Evolutionary conservation across 2,329 filamentous ascomycete species (phyloP), one percentile per base, ranked within the genome.

Genomic region (Cryphonectria nitschkei): DNA sequence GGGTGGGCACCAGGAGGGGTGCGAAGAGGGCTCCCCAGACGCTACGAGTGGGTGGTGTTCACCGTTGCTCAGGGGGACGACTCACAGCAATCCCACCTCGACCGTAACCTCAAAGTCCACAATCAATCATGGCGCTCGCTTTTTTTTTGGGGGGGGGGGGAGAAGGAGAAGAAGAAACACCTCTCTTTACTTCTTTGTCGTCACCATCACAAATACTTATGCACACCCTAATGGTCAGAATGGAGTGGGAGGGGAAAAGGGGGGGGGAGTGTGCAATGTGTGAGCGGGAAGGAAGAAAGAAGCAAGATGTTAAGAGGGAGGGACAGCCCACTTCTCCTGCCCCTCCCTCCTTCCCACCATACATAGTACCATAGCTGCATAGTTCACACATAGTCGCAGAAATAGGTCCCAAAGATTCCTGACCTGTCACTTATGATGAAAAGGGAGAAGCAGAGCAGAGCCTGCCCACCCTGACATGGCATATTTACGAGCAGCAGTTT

Each of bases 111-210:
- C 56, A 39, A 39, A 56, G 46, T 63, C 60, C 58, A 64, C 69
- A 70, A 70, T 70, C 65, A 68, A 68, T 68, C 69, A 34, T 37
- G 41, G 58, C 65, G 39, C 46, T 52, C 43, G 43, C 26, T 50
- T 19, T n/a, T 5, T 2, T 5, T 6, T 5, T 6, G 0, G 16
- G 43, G 43, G 16, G 16, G 16, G 16, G 22, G 22, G 1, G 16
- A 22, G 16, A 46, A 46, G 22, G 16, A 43, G 14, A 46, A 22
- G 1, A 46, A 46, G 16, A 46, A 14, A 34, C 3, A 34, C 3
- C 34, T 34, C 34, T 34, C 34, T 6, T 34, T 34, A 26, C 34
- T 3, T 34, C 34, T 34, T 34, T 34, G 34, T 52, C 46, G 19
- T 14, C 41, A 43, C 41, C 43, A 22, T 46, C 43, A 46, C 16